Conservation (phyloP, 192 early-diverging fungal genomes). For the Umbelopsis isabellina region DNA sequence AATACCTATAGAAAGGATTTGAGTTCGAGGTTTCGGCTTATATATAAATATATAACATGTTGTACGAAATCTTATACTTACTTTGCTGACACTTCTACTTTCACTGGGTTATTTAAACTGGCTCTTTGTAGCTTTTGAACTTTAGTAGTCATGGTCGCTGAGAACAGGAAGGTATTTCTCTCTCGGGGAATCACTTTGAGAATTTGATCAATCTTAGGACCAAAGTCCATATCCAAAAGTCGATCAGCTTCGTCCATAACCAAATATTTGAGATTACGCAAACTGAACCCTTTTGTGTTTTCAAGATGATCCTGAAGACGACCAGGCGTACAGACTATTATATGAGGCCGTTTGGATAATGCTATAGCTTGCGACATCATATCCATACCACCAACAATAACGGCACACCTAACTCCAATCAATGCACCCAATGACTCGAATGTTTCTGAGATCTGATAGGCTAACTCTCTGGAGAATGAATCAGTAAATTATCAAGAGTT, state of each 20-base stretch:
- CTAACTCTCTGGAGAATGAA: constrained; percentile 73
- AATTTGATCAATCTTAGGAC: constrained; percentile 95
- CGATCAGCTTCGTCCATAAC: constrained; percentile 95
- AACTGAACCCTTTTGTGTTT: constrained; percentile 97
- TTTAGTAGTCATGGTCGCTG: constrained; percentile 98
- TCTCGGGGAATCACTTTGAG: constrained; percentile 91
- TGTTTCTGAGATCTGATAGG: constrained; percentile 92
- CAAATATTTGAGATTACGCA: constrained; percentile 90
- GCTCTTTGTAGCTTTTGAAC: constrained; percentile 95
- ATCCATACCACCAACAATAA: constrained; percentile 96
- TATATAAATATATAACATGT: background rate
- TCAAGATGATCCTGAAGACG: constrained; percentile 95
- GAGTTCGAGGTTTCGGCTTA: background rate
- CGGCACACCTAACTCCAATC: constrained; percentile 91
- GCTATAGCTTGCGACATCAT: constrained; percentile 96
- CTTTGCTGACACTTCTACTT: constrained; percentile 94
- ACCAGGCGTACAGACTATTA: constrained; percentile 95
- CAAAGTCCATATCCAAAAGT: constrained; percentile 93
- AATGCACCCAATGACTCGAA: constrained; percentile 88
- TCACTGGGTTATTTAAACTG: constrained; percentile 90
- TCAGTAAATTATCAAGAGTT: constrained; percentile 16
- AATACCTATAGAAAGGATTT: constrained; percentile 61
- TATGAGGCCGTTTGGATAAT: constrained; percentile 92
- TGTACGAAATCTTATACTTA: constrained; percentile 27
- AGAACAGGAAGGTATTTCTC: constrained; percentile 92